phyloP scores from a whole-genome alignment of 345 rosid genomes.

The Eucalyptus fibrosa region DNA sequence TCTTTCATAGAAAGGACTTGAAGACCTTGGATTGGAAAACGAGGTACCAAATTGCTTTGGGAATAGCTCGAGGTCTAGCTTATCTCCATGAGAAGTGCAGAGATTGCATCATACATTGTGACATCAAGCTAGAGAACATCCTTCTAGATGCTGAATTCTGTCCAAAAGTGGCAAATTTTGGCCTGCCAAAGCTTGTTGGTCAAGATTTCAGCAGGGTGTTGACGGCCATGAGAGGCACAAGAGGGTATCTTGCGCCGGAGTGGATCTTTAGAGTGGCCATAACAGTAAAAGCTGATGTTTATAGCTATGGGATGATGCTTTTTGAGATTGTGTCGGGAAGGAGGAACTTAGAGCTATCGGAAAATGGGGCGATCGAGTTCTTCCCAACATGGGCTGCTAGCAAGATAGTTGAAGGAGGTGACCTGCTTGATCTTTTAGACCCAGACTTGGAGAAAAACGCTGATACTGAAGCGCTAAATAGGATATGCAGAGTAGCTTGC shows the following conservation, averaged over 20 bases:
- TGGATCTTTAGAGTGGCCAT: conserved; percentile 81
- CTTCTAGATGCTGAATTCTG: conserved; percentile 53
- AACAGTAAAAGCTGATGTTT: conserved; percentile 77
- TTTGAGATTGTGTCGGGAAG: conserved; percentile 62
- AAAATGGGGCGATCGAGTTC: conserved; percentile 27
- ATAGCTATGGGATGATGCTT: conserved; percentile 88
- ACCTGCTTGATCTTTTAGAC: conserved; percentile 38
- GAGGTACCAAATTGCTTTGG: conserved; percentile 56
- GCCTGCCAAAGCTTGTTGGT: conserved; percentile 72
- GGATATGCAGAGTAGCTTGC: conserved; percentile 57
- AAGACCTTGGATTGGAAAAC: conserved; percentile 39
- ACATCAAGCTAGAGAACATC: conserved; percentile 80
- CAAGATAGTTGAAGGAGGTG: conserved; percentile 22
- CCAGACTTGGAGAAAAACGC: conserved; percentile 21
- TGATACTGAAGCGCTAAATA: conserved; percentile 42
- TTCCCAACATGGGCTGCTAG: conserved; percentile 56
- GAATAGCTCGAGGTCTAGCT: conserved; percentile 62
- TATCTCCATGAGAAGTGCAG: conserved; percentile 80
- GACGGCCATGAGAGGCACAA: conserved; percentile 76
- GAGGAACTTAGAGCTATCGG: conserved; percentile 55
- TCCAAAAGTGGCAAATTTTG: conserved; percentile 79
- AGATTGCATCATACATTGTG: conserved; percentile 84
- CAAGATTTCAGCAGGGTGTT: conserved; percentile 73
- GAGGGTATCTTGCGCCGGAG: conserved; percentile 86
- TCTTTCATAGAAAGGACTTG: conserved; percentile 16